Percentiles rank a stretch among this genome's conserved stretches.
Evolutionary conservation across 179 eudicot genomes (phyloP).

Genomic region (Vitellaria paradoxa): DNA sequence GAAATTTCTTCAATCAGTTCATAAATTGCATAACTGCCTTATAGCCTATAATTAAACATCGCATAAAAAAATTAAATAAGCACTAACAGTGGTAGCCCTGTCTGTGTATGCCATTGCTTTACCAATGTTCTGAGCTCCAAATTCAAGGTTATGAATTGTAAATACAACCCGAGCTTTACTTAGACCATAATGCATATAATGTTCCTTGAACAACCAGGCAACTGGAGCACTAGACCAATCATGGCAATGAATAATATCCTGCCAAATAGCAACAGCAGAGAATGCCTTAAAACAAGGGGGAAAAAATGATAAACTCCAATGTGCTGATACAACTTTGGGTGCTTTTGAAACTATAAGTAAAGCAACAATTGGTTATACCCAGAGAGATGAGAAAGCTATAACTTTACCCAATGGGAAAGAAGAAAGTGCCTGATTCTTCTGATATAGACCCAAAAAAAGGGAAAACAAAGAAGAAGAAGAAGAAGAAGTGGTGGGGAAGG

Average conservation of each 20-base stretch:
- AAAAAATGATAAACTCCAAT: neutral
- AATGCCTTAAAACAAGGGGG: neutral
- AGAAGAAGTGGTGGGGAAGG: neutral
- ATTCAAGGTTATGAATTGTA: constrained; percentile 98
- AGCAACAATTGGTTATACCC: neutral
- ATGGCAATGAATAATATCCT: constrained; percentile 99
- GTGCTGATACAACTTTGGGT: neutral
- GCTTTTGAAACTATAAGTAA: neutral
- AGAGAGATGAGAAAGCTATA: neutral
- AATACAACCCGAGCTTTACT: constrained; percentile 93
- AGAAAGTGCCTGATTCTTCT: constrained; percentile 10
- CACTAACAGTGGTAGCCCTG: constrained; percentile 94
- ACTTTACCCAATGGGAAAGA: neutral
- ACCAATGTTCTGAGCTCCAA: constrained; percentile 73
- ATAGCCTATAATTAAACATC: neutral
- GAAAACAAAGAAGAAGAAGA: neutral
- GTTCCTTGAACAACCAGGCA: constrained; percentile 90
- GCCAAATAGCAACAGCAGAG: constrained; percentile 20
- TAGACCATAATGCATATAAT: constrained; percentile 82
- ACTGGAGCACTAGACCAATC: constrained; percentile 99
- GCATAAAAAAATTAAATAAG: constrained; percentile 4
- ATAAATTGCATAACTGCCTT: neutral
- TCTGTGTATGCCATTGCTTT: constrained; percentile 78
- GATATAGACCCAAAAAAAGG: neutral
- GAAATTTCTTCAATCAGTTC: neutral